These are phyloP conservation scores for Porcisia deanei DNA, from an alignment of 208 protist species.

Conservation along the genomic window DNA sequence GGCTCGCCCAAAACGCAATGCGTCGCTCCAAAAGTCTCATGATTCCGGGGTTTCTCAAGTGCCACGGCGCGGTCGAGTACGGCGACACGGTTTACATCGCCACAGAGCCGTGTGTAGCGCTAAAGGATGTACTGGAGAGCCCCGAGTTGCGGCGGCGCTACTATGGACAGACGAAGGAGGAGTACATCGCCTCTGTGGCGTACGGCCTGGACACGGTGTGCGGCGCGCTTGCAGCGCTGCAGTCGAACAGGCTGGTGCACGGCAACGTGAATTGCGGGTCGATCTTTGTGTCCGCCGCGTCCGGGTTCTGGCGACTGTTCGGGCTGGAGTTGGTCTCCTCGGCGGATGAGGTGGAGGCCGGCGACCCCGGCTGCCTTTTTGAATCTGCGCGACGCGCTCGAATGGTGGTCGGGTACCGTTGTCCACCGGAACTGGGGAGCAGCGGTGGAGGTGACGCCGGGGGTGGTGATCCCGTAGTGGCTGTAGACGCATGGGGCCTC, in stretches of 20 bases:
- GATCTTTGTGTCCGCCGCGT: slow-evolving; percentile 57
- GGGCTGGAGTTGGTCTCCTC: slow-evolving; percentile 68
- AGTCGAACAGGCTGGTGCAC: slow-evolving; percentile 78
- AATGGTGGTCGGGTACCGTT: slow-evolving; percentile 39
- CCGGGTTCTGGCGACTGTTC: slow-evolving; percentile 84
- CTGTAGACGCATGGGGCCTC: slow-evolving; percentile 83
- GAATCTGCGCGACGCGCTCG: slow-evolving; percentile 23
- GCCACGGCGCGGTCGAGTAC: slow-evolving; percentile 69
- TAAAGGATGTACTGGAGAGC: slow-evolving; percentile 46
- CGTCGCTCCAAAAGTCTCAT: slow-evolving; percentile 76
- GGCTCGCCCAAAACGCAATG: slow-evolving; percentile 63
- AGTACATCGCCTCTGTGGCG: slow-evolving; percentile 38
- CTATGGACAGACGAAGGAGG: slow-evolving; percentile 17
- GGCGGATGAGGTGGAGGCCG: slow-evolving; percentile 16
- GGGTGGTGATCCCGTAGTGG: slow-evolving; percentile 16
- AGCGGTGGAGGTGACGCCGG: neutral
- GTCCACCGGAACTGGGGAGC: slow-evolving; percentile 36
- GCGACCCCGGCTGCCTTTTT: slow-evolving; percentile 10
- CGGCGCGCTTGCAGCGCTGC: slow-evolving; percentile 60
- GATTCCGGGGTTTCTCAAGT: slow-evolving; percentile 76
- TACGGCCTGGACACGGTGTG: slow-evolving; percentile 62
- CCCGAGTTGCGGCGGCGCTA: slow-evolving; percentile 23
- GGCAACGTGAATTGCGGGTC: slow-evolving; percentile 69
- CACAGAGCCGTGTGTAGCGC: slow-evolving; percentile 69
- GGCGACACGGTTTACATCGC: slow-evolving; percentile 81